A percentile compares a stretch with the other conserved stretches of the same genome.
phyloP scores from a whole-genome alignment of 805 yeast genomes.

The Brettanomyces naardenensis region DNA sequence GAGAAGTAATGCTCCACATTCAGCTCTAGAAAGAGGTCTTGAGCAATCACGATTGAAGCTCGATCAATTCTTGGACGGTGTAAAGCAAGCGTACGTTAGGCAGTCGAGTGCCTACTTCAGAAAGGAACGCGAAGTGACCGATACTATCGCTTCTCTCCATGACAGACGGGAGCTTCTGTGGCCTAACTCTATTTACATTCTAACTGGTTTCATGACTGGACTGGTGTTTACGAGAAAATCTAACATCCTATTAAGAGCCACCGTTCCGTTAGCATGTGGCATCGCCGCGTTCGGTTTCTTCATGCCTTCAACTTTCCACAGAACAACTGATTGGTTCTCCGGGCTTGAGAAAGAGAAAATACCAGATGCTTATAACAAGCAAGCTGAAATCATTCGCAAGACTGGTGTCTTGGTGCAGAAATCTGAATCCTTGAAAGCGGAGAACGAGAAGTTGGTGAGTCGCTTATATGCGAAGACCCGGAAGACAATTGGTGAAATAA shows the following conservation, averaged over 20 bases:
- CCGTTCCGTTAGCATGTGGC: conserved; percentile 56
- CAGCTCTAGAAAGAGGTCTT: conserved; percentile 39
- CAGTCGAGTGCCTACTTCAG: conserved; percentile 43
- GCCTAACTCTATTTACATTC: conserved; percentile 63
- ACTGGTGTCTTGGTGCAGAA: conserved; percentile 37
- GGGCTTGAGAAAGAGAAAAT: conserved; percentile 48
- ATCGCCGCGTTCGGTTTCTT: conserved; percentile 56
- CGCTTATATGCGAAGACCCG: conserved; percentile 27
- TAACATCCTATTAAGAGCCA: conserved; percentile 43
- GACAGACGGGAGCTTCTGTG: conserved; percentile 58
- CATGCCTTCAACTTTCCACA: conserved; percentile 64
- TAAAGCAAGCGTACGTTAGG: conserved; percentile 34
- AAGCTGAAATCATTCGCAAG: conserved; percentile 38
- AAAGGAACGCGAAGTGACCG: conserved; percentile 56
- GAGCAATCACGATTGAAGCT: conserved; percentile 39
- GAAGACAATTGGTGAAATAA: conserved; percentile 39
- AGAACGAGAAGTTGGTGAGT: conserved; percentile 31
- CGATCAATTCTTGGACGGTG: conserved; percentile 21
- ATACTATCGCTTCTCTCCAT: conserved; percentile 57
- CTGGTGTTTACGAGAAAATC: conserved; percentile 65
- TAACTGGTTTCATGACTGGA: conserved; percentile 66
- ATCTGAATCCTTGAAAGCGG: conserved; percentile 34
- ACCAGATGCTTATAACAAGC: conserved; percentile 60
- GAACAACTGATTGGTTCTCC: conserved; percentile 52
- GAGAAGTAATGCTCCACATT: conserved; percentile 8